A percentile compares a stretch with the other conserved stretches of the same genome.
Conservation (phyloP, 306 rosid genomes). For the Castanea crenata region DNA sequence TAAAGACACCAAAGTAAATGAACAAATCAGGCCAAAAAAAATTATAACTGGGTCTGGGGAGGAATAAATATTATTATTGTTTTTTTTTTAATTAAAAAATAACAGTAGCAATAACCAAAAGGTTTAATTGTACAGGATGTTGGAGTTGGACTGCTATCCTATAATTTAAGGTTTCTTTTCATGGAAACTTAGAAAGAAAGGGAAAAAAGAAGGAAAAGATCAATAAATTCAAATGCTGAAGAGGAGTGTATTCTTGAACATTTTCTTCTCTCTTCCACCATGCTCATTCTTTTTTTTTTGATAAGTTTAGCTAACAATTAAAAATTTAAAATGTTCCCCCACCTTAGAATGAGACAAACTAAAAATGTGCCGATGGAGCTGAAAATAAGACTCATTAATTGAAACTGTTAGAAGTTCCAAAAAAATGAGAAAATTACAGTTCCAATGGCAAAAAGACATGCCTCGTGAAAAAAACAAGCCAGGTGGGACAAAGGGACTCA, state of each 20-base stretch:
- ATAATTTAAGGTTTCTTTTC: neutral
- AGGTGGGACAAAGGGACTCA: slow-evolving; percentile 44
- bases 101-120: neutral
- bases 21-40: neutral
- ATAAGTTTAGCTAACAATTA: neutral
- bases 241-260: neutral
- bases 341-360: slow-evolving; percentile 39
- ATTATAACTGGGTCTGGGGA: neutral
- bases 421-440: slow-evolving; percentile 14
- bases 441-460: slow-evolving; percentile 31
- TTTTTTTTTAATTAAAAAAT: neutral
- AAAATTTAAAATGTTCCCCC: slow-evolving; percentile 44
- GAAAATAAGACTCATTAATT: slow-evolving; percentile 18
- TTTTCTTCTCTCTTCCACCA: neutral
- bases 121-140: neutral
- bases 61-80: neutral
- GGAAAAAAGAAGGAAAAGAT: too few species aligned
- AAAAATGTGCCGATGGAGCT: slow-evolving; percentile 22
- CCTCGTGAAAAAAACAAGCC: slow-evolving; percentile 18
- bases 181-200: neutral
- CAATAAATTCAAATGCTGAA: neutral
- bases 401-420: slow-evolving; percentile 20
- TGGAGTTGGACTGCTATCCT: neutral
- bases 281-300: neutral
- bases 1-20: neutral